Conservation (phyloP, 2,329 filamentous ascomycete genomes). For the Venturia asperata region DNA sequence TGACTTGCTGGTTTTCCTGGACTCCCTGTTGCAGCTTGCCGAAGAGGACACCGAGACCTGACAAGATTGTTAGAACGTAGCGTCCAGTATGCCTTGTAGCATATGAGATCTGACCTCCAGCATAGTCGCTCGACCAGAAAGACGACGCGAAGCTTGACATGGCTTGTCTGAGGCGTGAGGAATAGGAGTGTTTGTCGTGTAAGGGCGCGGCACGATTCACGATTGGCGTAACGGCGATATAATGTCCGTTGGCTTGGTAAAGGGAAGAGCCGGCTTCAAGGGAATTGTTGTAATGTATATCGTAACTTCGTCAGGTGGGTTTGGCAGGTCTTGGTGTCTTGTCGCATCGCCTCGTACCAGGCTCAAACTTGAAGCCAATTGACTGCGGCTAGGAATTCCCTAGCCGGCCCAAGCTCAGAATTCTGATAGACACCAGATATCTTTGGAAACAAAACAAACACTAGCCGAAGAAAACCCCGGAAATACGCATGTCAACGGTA, state of each 20-base stretch:
- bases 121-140: slow-evolving; percentile 98
- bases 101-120: slow-evolving; percentile 58
- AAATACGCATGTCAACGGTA: neutral
- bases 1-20: slow-evolving; percentile 86
- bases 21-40: slow-evolving; percentile 95
- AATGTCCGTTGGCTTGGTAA: neutral
- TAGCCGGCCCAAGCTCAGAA: neutral
- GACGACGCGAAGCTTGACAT: slow-evolving; percentile 91
- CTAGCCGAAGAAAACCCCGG: neutral
- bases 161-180: slow-evolving; percentile 28
- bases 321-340: neutral
- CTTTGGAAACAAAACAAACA: neutral
- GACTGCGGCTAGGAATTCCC: neutral
- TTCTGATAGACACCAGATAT: slow-evolving; percentile 1
- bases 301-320: neutral
- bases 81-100: slow-evolving; percentile 19
- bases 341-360: too few species aligned
- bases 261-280: neutral
- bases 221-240: neutral
- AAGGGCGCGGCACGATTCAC: neutral
- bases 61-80: slow-evolving; percentile 2
- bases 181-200: neutral
- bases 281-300: neutral
- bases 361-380: neutral
- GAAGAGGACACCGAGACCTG: slow-evolving; percentile 82